Percentiles rank a stretch among this genome's conserved stretches.
Evolutionary conservation across 495 filamentous ascomycete genomes (phyloP).

Genomic region (Aspergillus nanangensis): DNA sequence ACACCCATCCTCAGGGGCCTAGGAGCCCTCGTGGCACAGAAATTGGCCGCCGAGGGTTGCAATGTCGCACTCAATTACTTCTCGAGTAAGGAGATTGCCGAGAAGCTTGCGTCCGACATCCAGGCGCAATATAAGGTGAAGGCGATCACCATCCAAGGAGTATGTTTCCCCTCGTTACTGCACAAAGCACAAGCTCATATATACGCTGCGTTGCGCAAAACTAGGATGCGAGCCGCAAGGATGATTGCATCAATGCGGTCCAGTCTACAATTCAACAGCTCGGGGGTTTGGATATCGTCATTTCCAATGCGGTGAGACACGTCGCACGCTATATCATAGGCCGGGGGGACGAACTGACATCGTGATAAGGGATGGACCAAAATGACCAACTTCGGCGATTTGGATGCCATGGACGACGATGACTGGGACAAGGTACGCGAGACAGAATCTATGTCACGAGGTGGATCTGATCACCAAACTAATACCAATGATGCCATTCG

Average conservation of each 20-base stretch:
- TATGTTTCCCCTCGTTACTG: constrained; percentile 32
- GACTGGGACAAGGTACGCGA: constrained; percentile 65
- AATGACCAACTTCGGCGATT: constrained; percentile 57
- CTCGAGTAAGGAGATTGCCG: constrained; percentile 48
- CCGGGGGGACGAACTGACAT: not conserved
- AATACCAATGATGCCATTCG: too few relatives aligned
- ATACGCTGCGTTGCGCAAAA: too few relatives aligned
- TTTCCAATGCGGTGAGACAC: constrained; percentile 63
- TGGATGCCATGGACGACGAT: constrained; percentile 55
- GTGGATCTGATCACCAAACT: too few relatives aligned
- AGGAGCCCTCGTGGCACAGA: constrained; percentile 56
- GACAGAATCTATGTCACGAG: too few relatives aligned
- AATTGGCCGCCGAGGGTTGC: constrained; percentile 62
- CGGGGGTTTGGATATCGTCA: constrained; percentile 65
- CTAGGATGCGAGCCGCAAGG: constrained; percentile 58
- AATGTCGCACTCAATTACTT: constrained; percentile 71
- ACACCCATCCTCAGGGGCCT: constrained; percentile 46
- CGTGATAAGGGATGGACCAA: constrained; percentile 59
- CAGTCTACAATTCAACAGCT: constrained; percentile 51
- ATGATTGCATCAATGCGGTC: constrained; percentile 51
- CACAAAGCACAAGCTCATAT: too few relatives aligned
- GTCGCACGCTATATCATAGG: not conserved
- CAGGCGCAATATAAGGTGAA: constrained; percentile 50
- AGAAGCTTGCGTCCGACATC: constrained; percentile 49
- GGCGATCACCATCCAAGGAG: constrained; percentile 53